phyloP scores from a whole-genome alignment of 495 filamentous ascomycete genomes.

The Alectoria sarmentosa region DNA sequence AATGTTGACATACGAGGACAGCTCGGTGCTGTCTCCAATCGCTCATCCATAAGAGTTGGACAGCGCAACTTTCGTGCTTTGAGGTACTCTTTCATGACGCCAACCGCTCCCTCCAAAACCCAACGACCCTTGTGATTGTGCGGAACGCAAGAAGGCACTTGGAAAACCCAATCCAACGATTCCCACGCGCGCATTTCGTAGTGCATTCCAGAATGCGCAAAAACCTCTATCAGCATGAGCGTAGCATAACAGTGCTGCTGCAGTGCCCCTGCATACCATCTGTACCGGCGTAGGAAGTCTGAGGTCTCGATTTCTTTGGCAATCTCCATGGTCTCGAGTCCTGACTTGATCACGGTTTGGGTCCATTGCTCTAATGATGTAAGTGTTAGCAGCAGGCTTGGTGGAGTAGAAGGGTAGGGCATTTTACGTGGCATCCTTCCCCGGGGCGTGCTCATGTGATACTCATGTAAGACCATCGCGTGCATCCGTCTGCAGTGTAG shows the following conservation, averaged over 20 bases:
- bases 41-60: neutral
- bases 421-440: slow-evolving; percentile 36
- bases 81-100: neutral
- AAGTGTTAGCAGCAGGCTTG: neutral
- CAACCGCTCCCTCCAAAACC: slow-evolving; percentile 35
- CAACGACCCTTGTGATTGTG: slow-evolving; percentile 34
- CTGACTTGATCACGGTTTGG: slow-evolving; percentile 30
- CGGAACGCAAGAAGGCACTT: slow-evolving; percentile 43
- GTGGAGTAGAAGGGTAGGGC: neutral
- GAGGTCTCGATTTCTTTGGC: slow-evolving; percentile 32
- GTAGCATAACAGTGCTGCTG: slow-evolving; percentile 44
- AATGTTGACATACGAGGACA: neutral
- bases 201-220: slow-evolving; percentile 46
- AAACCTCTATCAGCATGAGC: slow-evolving; percentile 44
- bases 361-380: slow-evolving; percentile 26
- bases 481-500: slow-evolving; percentile 54
- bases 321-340: slow-evolving; percentile 30
- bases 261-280: slow-evolving; percentile 40
- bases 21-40: neutral
- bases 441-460: slow-evolving; percentile 46
- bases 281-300: slow-evolving; percentile 29
- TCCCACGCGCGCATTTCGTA: slow-evolving; percentile 59
- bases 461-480: slow-evolving; percentile 59
- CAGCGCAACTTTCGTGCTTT: neutral
- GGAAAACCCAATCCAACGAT: slow-evolving; percentile 64